phyloP scores from a whole-genome alignment of 139 green algal genomes.

The Micractinium sp. region DNA sequence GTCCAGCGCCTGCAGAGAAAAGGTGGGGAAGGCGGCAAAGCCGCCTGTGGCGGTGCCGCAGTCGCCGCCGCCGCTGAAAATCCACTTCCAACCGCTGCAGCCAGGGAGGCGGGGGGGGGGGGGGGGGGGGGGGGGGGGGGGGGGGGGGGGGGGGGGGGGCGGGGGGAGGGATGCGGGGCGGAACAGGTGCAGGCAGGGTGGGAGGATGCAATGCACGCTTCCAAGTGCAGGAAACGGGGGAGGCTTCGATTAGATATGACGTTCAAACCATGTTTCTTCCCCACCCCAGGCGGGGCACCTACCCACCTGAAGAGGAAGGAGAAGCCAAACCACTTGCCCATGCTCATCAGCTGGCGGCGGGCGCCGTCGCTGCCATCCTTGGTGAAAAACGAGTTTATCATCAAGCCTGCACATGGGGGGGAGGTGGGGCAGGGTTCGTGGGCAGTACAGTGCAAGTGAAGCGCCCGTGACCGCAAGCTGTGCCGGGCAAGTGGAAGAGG shows the following conservation, averaged over 20 bases:
- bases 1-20: constrained; percentile 1
- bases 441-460: too few species aligned
- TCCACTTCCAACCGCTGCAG: constrained; percentile 36
- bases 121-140: too few species aligned
- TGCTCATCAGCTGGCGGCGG: not conserved
- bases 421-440: not conserved
- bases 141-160: too few species aligned
- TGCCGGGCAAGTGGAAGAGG: too few species aligned
- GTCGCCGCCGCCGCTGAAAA: constrained; percentile 19
- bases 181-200: not conserved
- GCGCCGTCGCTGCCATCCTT: not conserved
- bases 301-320: constrained; percentile 16
- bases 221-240: too few species aligned
- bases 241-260: too few species aligned
- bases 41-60: constrained; percentile 4
- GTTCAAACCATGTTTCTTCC: too few species aligned
- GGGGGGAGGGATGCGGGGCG: too few species aligned
- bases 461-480: too few species aligned
- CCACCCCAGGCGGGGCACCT: not conserved
- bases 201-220: not conserved
- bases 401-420: not conserved
- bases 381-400: constrained; percentile 40
- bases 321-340: constrained; percentile 14
- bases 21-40: constrained; percentile 27
- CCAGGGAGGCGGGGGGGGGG: too few species aligned